Percentiles rank a stretch among this genome's conserved stretches.
Evolutionary conservation across 2,329 filamentous ascomycete species (phyloP).

Genomic region (Pestalotiopsis sp.): DNA sequence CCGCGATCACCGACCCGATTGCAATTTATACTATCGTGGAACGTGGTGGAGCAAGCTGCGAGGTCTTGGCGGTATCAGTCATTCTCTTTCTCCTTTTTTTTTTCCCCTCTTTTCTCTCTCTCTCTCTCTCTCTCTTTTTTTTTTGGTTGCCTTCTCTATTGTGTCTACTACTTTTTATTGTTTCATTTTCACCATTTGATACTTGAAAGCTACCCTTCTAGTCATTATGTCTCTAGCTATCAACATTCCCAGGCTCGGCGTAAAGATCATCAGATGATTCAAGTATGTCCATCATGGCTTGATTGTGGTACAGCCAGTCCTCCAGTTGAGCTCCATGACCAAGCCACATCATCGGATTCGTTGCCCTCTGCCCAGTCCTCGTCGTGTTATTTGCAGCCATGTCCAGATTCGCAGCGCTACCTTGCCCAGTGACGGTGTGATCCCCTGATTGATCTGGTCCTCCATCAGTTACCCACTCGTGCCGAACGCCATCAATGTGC

Average conservation of each 20-base stretch:
- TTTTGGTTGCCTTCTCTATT: no score
- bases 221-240: not conserved
- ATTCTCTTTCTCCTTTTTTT: no score
- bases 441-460: not conserved
- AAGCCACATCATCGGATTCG: conserved; percentile 21
- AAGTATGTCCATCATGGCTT: conserved; percentile 66
- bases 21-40: no score
- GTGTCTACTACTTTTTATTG: no score
- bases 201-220: no score
- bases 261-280: conserved; percentile 38
- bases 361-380: conserved; percentile 43
- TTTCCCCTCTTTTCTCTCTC: no score
- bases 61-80: no score
- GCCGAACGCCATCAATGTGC: not conserved
- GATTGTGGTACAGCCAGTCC: conserved; percentile 69
- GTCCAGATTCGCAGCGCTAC: not conserved
- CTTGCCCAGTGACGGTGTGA: not conserved
- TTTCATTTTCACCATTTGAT: no score
- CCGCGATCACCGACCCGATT: not conserved
- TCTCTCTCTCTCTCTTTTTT: no score
- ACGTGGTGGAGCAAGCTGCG: no score
- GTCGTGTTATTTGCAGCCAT: conserved; percentile 32
- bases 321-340: conserved; percentile 51
- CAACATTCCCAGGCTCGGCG: not conserved
- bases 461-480: not conserved